Base-by-base conservation (phyloP, 495 filamentous ascomycete genomes). In the Patellaria atrata region DNA sequence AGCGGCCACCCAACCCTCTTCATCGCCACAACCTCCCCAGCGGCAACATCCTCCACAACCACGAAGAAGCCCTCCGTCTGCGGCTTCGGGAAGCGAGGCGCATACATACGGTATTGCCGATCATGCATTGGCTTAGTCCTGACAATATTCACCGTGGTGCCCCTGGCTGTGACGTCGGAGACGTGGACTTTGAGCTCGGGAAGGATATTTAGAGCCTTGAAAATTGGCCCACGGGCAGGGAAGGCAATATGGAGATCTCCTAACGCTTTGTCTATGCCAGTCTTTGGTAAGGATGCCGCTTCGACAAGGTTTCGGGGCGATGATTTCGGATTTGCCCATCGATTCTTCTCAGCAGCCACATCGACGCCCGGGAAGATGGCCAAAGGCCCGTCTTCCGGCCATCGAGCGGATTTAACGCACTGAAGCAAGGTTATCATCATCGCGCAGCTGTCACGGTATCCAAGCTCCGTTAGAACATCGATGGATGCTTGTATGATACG, bases 61-160 rank as follows among this genome's bases (percentile, higher is more conserved):
- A 87, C 67, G 54, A 96, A 94, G 70, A 73, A 96, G 1, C 91
- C 86, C 55, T 97, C 89, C 0, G 80, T 85, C 54, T 97, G 89
- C 15, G 83, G 74, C 57, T 97, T 97, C 0, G 89, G 91, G 59
- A 89, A 96, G 3, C 68, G 65, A 6, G 89, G 87, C 0, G 89
- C 82, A 43, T 74, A 92, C 40, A 93, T 77, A 22, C 75, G 66
- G 45, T 65, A 77, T 13, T 79, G 77, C 11, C 64, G 21, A 6
- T 8, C 15, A 9, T 22, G 20, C 5, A 41, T 36, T 2, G 40
- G 22, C 57, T 94, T 94, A 31, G 69, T 59, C 0, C 89, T 71
- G 9, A 63, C 60, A 7, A 94, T 43, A 5, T 56, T 58, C 8
- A 92, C 64, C 1, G 64, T 71, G 16, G 94, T 48, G 3, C 67